Conservation (phyloP, 2,329 filamentous ascomycete species). For the Penicillium sp. region DNA sequence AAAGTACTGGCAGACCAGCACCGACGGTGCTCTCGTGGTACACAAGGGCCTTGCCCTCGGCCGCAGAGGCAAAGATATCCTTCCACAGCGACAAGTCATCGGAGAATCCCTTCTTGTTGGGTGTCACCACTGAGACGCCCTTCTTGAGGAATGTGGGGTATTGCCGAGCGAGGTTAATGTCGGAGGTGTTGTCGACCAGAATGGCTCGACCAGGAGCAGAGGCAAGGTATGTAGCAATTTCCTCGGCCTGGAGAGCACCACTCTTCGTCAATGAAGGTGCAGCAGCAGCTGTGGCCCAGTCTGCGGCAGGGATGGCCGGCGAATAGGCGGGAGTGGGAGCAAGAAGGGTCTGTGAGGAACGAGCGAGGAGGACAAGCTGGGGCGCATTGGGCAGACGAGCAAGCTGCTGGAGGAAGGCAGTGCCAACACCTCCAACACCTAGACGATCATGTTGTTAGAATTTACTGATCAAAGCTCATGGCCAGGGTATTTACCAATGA, state of each 20-base stretch:
- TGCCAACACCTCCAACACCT: conserved; percentile 92
- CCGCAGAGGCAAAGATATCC: conserved; percentile 74
- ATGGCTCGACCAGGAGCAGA: conserved; percentile 73
- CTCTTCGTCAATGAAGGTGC: conserved; percentile 55
- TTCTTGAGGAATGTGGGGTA: conserved; percentile 78
- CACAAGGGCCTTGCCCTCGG: conserved; percentile 63
- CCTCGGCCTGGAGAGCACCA: conserved; percentile 56
- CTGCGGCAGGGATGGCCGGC: conserved; percentile 57
- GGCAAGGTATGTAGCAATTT: conserved; percentile 73
- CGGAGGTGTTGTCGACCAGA: conserved; percentile 93
- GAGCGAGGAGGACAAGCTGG: conserved; percentile 77
- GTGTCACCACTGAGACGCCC: conserved; percentile 87
- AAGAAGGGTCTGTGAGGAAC: conserved; percentile 77
- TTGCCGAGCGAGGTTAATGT: conserved; percentile 73
- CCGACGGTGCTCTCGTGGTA: conserved; percentile 96
- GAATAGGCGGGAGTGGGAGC: conserved; percentile 64
- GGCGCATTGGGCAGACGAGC: conserved; percentile 65
- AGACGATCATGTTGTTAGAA: conserved; percentile 12
- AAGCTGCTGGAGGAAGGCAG: conserved; percentile 83
- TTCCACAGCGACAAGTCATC: conserved; percentile 77
- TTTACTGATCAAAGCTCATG: not conserved
- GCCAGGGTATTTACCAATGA: conserved; percentile 36
- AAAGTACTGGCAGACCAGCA: conserved; percentile 88
- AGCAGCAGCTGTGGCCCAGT: conserved; percentile 58
- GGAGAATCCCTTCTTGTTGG: conserved; percentile 98